Evolutionary conservation across 2,329 filamentous ascomycete species (phyloP).

Genomic region (Penicillium occitanis): DNA sequence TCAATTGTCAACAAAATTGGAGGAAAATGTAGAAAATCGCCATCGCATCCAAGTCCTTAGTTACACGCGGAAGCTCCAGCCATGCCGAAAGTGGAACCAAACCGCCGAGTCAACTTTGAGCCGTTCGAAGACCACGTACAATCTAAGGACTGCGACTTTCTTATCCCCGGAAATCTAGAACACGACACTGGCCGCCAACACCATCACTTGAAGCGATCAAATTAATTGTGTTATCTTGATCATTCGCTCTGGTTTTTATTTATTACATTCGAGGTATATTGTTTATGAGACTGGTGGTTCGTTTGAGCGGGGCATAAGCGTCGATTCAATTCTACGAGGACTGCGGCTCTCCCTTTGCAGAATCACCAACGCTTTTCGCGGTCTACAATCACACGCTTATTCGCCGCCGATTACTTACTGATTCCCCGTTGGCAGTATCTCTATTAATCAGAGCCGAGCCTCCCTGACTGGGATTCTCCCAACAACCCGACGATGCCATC

Average conservation of each 20-base stretch:
- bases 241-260: background rate
- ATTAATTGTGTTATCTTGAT: background rate
- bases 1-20: background rate
- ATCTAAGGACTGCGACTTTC: background rate
- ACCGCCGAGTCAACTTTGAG: constrained; percentile 13
- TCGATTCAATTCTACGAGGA: constrained; percentile 3
- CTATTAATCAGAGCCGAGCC: background rate
- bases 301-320: constrained; percentile 5
- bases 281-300: background rate
- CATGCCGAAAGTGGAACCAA: constrained; percentile 10
- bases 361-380: background rate
- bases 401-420: background rate
- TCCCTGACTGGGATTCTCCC: background rate
- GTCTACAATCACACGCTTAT: background rate
- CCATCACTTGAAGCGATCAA: background rate
- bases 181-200: background rate
- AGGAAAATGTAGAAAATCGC: background rate
- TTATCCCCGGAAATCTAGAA: background rate
- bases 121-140: constrained; percentile 15
- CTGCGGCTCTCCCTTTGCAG: constrained; percentile 8
- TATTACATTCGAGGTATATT: background rate
- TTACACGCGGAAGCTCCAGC: constrained; percentile 23
- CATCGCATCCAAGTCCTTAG: constrained; percentile 21
- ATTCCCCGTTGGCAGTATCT: too few species aligned
- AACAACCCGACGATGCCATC: constrained; percentile 37